Evolutionary conservation across 2,329 filamentous ascomycete species (phyloP).

Genomic region (Alternaria dauci): DNA sequence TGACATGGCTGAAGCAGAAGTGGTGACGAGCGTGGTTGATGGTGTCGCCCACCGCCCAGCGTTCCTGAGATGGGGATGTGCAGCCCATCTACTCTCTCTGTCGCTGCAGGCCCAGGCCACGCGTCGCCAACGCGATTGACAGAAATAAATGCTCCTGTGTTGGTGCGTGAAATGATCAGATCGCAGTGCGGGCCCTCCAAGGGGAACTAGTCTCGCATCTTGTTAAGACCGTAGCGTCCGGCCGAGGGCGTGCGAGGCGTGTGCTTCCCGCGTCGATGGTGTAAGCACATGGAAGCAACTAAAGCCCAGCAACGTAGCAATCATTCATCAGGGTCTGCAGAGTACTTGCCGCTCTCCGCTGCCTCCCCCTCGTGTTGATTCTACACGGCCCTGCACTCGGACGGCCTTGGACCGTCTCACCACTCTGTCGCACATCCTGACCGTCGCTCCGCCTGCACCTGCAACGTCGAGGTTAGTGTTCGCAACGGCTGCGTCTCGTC

Average conservation of each 20-base stretch:
- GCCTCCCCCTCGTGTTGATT: slow-evolving; percentile 9
- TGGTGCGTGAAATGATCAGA: slow-evolving; percentile 9
- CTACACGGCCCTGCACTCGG: background rate
- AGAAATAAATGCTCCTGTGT: slow-evolving; percentile 8
- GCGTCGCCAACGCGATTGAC: slow-evolving; percentile 10
- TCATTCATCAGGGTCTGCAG: slow-evolving; percentile 4
- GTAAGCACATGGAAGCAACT: slow-evolving; percentile 18
- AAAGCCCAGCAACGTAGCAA: slow-evolving; percentile 2
- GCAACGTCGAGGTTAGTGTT: slow-evolving; percentile 17
- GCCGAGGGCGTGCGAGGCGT: slow-evolving; percentile 20
- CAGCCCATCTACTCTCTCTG: background rate
- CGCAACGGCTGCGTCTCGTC: slow-evolving; percentile 20
- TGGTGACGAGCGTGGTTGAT: background rate
- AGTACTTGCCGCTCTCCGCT: slow-evolving; percentile 11
- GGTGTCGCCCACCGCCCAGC: background rate
- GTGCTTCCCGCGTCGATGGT: slow-evolving; percentile 18
- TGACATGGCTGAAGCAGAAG: slow-evolving; percentile 1
- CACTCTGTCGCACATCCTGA: slow-evolving; percentile 15
- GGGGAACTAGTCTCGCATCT: slow-evolving; percentile 9
- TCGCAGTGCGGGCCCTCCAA: slow-evolving; percentile 12
- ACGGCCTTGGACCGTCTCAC: slow-evolving; percentile 19
- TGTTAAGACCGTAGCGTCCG: slow-evolving; percentile 19
- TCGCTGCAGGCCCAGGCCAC: slow-evolving; percentile 7
- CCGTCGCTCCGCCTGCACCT: slow-evolving; percentile 18
- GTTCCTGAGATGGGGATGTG: background rate